Conservation (phyloP, 225 moss, liverwort and hornwort species). For the Sphagnum tenellum region DNA sequence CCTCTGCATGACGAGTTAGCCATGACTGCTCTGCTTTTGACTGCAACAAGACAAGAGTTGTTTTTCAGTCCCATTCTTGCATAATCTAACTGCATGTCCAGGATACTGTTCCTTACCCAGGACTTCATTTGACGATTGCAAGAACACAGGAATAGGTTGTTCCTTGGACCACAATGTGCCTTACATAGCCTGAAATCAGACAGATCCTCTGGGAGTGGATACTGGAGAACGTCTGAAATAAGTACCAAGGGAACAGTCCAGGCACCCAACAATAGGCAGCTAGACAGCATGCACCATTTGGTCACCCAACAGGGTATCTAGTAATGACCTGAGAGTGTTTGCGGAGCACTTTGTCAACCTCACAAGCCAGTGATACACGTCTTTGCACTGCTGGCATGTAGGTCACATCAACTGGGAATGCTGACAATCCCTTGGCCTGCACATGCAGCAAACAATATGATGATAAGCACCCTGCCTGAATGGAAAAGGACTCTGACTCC, state of each 20-base stretch:
- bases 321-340: constrained; percentile 66
- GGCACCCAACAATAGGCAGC: background rate
- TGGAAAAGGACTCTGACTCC: no score
- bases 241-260: no score
- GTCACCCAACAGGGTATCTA: background rate
- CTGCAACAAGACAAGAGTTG: constrained; percentile 11
- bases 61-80: no score
- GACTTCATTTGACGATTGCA: no score
- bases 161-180: no score
- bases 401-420: constrained; percentile 69
- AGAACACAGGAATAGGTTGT: no score
- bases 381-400: constrained; percentile 83
- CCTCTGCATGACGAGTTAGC: constrained; percentile 74
- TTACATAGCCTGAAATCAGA: no score
- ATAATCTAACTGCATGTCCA: no score
- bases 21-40: constrained; percentile 69
- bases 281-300: background rate
- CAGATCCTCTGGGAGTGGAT: no score
- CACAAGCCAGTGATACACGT: constrained; percentile 67
- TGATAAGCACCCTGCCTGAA: no score
- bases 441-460: background rate
- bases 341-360: constrained; percentile 79
- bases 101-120: no score
- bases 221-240: no score
- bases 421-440: constrained; percentile 67